phyloP scores from a whole-genome alignment of 768 basidiomycete genomes.

The Lepiota brunneoincarnata region DNA sequence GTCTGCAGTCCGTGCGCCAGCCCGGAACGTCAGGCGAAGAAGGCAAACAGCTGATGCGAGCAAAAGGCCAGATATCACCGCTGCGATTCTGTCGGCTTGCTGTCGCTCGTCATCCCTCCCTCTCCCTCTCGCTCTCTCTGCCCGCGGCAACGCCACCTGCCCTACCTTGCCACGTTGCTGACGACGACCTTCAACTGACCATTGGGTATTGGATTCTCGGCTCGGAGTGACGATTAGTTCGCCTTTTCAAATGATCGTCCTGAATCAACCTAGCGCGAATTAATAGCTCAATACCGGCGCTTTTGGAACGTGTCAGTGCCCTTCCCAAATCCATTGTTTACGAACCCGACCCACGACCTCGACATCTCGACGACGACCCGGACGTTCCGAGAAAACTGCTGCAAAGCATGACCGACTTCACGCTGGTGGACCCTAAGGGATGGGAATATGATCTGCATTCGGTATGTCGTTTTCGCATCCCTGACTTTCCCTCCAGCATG shows the following conservation, averaged over 20 bases:
- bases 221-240: too few species aligned
- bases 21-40: too few species aligned
- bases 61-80: constrained; percentile 3
- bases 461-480: constrained; percentile 39
- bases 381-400: background rate
- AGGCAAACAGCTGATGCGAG: background rate
- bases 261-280: constrained; percentile 1
- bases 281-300: background rate
- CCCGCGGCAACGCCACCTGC: background rate
- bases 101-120: too few species aligned
- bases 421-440: constrained; percentile 68
- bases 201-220: too few species aligned
- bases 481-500: constrained; percentile 3
- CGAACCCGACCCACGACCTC: constrained; percentile 2
- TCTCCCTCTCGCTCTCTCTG: too few species aligned
- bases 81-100: background rate
- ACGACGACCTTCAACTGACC: too few species aligned
- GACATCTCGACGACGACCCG: background rate
- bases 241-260: background rate
- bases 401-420: constrained; percentile 58
- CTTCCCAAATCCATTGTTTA: background rate
- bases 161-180: background rate
- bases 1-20: background rate
- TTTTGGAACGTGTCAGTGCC: background rate
- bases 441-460: constrained; percentile 84